Evolutionary conservation across 108 stramenopile species (phyloP).

Genomic region (Cylindrotheca closterium): DNA sequence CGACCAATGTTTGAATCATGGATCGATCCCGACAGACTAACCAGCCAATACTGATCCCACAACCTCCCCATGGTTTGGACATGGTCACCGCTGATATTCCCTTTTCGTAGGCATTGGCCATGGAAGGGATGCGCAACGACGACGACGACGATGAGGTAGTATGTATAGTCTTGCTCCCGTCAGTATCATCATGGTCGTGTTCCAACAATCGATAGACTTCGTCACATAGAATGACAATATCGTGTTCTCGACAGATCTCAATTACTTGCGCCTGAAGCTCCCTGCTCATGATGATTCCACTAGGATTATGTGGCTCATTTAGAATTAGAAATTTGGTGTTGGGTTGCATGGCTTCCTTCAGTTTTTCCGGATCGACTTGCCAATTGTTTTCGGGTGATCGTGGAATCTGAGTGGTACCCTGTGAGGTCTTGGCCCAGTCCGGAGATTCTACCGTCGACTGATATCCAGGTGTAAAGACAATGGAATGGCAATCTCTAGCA

Average conservation of each 20-base stretch:
- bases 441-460: slow-evolving; percentile 68
- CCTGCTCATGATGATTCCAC: slow-evolving; percentile 58
- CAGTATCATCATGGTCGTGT: too few species aligned
- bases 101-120: slow-evolving; percentile 61
- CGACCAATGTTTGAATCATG: slow-evolving; percentile 46
- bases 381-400: slow-evolving; percentile 46
- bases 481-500: slow-evolving; percentile 51
- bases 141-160: too few species aligned
- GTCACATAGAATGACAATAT: slow-evolving; percentile 59
- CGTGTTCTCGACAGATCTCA: slow-evolving; percentile 40
- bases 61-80: slow-evolving; percentile 82
- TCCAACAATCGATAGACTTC: slow-evolving; percentile 81
- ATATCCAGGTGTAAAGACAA: slow-evolving; percentile 81
- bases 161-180: too few species aligned
- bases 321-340: slow-evolving; percentile 58
- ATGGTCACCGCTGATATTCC: slow-evolving; percentile 67
- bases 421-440: slow-evolving; percentile 27
- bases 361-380: slow-evolving; percentile 54
- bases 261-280: slow-evolving; percentile 48
- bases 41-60: slow-evolving; percentile 80
- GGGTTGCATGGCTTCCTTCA: slow-evolving; percentile 46
- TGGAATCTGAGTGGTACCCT: slow-evolving; percentile 51
- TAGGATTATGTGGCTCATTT: slow-evolving; percentile 85
- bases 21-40: slow-evolving; percentile 47
- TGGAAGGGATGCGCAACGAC: slow-evolving; percentile 46